Evolutionary conservation across 2,329 filamentous ascomycete species (phyloP).

Genomic region (Ascocoryne sarcoides): DNA sequence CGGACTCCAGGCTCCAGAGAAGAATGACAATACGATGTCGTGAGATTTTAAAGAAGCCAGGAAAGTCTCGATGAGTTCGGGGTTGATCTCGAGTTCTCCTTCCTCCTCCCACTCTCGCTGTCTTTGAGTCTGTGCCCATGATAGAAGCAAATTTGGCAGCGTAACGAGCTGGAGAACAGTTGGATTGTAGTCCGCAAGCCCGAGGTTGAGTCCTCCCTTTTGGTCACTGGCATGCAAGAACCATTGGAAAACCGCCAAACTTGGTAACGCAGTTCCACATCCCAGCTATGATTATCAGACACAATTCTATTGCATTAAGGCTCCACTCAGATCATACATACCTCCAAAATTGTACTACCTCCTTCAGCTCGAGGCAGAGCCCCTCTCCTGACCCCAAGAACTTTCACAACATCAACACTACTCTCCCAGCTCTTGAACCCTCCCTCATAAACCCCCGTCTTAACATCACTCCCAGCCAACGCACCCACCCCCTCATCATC

Average conservation of each 20-base stretch:
- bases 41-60: conserved; percentile 39
- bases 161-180: conserved; percentile 71
- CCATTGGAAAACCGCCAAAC: conserved; percentile 62
- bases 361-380: conserved; percentile 5
- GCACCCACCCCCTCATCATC: conserved; percentile 41
- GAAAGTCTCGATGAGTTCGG: conserved; percentile 50
- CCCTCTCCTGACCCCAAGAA: conserved; percentile 26
- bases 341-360: conserved; percentile 24
- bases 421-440: conserved; percentile 90
- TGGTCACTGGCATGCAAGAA: conserved; percentile 25
- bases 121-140: conserved; percentile 39
- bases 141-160: conserved; percentile 66
- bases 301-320: background rate
- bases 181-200: conserved; percentile 72
- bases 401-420: conserved; percentile 68
- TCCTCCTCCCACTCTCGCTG: conserved; percentile 20
- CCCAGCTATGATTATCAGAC: conserved; percentile 47
- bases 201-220: conserved; percentile 41
- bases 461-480: conserved; percentile 63
- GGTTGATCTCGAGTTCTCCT: conserved; percentile 27
- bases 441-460: conserved; percentile 75
- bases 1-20: conserved; percentile 68
- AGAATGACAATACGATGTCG: conserved; percentile 51
- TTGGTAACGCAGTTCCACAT: conserved; percentile 69
- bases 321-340: conserved; percentile 9